Evolutionary conservation across 805 yeast species (phyloP), one percentile per base, ranked within the genome.

Genomic region (Candida chauliodis): DNA sequence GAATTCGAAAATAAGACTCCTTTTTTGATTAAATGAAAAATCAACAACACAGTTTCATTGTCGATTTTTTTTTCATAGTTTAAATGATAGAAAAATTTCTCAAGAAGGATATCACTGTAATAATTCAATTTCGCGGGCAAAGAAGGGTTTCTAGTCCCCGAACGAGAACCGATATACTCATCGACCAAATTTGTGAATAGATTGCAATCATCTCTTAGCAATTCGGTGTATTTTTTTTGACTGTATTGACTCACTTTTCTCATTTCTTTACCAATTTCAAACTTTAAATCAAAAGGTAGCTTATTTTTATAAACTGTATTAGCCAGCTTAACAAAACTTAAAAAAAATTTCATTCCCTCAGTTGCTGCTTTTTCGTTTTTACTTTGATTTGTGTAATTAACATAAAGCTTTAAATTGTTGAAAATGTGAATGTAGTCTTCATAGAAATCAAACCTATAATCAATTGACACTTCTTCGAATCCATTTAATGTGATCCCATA

Each of bases 251-350:
- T 33, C 3, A 13, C 3, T 24, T 47, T 48, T 14, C 59, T 53
- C 66, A 66, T 57, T 22, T 58, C 59, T 20, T 41, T 41, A 36
- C 48, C 53, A 20, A 63, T 47, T 8, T 53, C 45, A 24, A 55
- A 47, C 16, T 58, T 51, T 34, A 61, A 53, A 16, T 47, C 51
- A 17, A 27, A 33, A 4, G 36, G 36, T 16, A 33, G 5, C 6
- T 31, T 28, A 13, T 33, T 21, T 21, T 32, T 10, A 16, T 28
- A 28, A 11, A 36, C n/a, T 10, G 6, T 13, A 5, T 28, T 18
- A 3, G 29, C 19, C 33, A 28, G 26, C 22, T 28, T 23, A 9
- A 30, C 28, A 15, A 36, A 28, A 11, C 21, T 22, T 8, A 13
- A 33, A 14, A 33, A 16, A 23, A 23, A 33, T 6, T 36, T 21